These are phyloP conservation scores for Cladophialophora psammophila DNA, from an alignment of 2,329 filamentous ascomycete genomes.

Conservation along the genomic window DNA sequence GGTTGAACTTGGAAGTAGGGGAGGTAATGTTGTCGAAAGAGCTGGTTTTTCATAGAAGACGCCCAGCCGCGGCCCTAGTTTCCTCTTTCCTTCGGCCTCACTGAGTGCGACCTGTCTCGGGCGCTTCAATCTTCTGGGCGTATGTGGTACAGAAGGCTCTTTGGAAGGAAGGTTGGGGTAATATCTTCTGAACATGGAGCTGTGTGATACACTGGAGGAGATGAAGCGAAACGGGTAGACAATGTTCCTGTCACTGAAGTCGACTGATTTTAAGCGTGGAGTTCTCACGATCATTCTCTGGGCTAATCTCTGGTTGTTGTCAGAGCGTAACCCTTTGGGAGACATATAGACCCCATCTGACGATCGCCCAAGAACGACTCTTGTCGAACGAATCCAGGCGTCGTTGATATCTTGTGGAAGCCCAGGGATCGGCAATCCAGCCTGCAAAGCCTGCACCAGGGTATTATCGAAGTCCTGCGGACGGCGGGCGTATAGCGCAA, in stretches of 20 bases:
- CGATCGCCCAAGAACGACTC: slow-evolving; percentile 29
- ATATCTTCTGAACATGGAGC: slow-evolving; percentile 27
- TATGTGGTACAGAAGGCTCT: neutral
- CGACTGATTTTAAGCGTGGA: slow-evolving; percentile 40
- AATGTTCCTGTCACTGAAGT: slow-evolving; percentile 28
- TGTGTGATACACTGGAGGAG: slow-evolving; percentile 39
- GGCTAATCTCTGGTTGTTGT: slow-evolving; percentile 21
- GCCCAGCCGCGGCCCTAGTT: slow-evolving; percentile 19
- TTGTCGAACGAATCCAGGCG: slow-evolving; percentile 38
- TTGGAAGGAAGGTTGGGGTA: slow-evolving; percentile 8
- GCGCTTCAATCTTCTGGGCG: slow-evolving; percentile 8
- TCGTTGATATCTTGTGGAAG: slow-evolving; percentile 34
- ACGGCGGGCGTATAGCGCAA: slow-evolving; percentile 35
- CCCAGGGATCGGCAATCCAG: slow-evolving; percentile 35
- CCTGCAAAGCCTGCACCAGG: slow-evolving; percentile 33
- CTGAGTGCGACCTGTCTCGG: neutral
- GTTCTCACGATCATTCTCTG: slow-evolving; percentile 36
- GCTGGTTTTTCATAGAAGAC: slow-evolving; percentile 21
- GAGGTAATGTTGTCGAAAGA: neutral
- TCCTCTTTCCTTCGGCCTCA: slow-evolving; percentile 2
- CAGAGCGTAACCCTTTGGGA: slow-evolving; percentile 36
- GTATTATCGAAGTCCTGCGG: slow-evolving; percentile 39
- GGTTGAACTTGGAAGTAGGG: neutral
- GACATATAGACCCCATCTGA: slow-evolving; percentile 52
- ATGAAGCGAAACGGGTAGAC: slow-evolving; percentile 32